These are phyloP conservation scores for Thalassiosira allenii DNA, from an alignment of 352 stramenopile genomes.

Conservation along the genomic window DNA sequence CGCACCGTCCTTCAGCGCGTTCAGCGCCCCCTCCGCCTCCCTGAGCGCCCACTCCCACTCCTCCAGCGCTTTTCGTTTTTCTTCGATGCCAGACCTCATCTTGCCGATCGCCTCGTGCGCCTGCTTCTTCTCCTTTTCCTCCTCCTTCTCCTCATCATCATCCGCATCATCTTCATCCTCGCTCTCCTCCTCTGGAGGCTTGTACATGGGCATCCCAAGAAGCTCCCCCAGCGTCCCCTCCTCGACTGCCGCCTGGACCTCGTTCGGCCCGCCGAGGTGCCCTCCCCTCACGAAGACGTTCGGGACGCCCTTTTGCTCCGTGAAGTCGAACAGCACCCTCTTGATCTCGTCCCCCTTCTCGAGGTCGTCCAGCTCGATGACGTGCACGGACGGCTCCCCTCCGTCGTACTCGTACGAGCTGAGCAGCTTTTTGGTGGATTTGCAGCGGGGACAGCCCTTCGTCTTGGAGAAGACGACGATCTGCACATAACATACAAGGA, in stretches of 20 bases:
- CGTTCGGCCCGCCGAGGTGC: constrained; percentile 94
- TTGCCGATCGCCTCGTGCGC: background rate
- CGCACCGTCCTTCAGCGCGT: constrained; percentile 10
- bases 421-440: constrained; percentile 89
- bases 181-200: no score
- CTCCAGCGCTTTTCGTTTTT: constrained; percentile 15
- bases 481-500: no score
- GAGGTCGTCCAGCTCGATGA: constrained; percentile 81
- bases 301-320: constrained; percentile 93
- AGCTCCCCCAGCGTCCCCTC: constrained; percentile 91
- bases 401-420: no score
- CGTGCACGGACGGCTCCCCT: constrained; percentile 54
- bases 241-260: constrained; percentile 89
- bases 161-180: constrained; percentile 63
- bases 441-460: constrained; percentile 92
- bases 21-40: constrained; percentile 25
- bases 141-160: background rate
- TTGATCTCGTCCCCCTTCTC: constrained; percentile 92
- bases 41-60: constrained; percentile 43
- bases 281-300: constrained; percentile 98
- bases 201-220: no score
- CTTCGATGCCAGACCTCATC: constrained; percentile 12
- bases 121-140: background rate
- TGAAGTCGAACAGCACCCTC: constrained; percentile 90
- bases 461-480: constrained; percentile 95